These are phyloP conservation scores for Fusarium napiforme DNA, from an alignment of 2,329 filamentous ascomycete species.

Conservation along the genomic window DNA sequence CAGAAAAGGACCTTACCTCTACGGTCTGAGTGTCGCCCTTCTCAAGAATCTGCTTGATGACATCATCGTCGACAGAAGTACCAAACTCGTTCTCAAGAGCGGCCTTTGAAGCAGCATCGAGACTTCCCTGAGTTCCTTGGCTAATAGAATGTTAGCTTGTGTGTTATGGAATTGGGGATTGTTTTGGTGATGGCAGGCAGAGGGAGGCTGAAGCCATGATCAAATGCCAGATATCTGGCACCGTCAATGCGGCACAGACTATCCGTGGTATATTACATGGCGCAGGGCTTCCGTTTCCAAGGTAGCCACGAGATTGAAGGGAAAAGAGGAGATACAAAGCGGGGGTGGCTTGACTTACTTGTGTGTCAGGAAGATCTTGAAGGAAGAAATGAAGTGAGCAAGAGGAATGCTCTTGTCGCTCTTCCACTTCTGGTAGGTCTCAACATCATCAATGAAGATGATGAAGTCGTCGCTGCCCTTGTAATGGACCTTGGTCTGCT, in stretches of 20 bases:
- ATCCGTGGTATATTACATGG: neutral
- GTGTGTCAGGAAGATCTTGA: conserved; percentile 90
- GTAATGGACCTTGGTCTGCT: conserved; percentile 84
- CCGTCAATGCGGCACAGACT: neutral
- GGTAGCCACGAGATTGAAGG: neutral
- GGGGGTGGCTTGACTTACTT: conserved; percentile 69
- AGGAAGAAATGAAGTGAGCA: conserved; percentile 85
- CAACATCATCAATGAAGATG: conserved; percentile 67
- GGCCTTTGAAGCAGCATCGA: conserved; percentile 79
- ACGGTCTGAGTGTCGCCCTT: conserved; percentile 75
- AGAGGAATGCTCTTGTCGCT: conserved; percentile 81
- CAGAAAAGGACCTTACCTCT: conserved; percentile 54
- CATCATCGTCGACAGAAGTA: conserved; percentile 80
- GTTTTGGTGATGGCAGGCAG: neutral
- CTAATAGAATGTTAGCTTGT: conserved; percentile 56
- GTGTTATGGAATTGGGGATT: neutral
- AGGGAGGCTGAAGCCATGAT: neutral
- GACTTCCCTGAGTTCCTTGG: conserved; percentile 84
- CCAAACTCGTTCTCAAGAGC: conserved; percentile 89
- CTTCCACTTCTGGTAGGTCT: conserved; percentile 83
- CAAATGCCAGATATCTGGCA: neutral
- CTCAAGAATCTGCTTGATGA: conserved; percentile 83
- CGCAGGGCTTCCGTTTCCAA: neutral
- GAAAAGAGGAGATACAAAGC: conserved; percentile 1
- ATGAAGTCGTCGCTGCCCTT: conserved; percentile 76